Evolutionary conservation across 129 eudicot species (phyloP).

Genomic region (Kitagawia praeruptora): DNA sequence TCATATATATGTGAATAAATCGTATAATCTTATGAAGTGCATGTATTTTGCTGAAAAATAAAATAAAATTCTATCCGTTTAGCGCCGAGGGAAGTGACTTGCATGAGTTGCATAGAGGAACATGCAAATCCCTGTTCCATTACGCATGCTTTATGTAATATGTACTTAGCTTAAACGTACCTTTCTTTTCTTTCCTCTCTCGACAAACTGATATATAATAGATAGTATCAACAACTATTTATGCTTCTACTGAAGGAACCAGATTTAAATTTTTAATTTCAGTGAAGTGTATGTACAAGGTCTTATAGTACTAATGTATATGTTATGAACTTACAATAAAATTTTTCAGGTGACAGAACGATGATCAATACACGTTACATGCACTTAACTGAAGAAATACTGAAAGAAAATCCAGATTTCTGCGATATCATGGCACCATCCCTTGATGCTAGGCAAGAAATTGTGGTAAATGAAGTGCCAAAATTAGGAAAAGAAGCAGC

Average conservation of each 20-base stretch:
- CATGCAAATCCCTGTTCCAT: background rate
- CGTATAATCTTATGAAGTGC: background rate
- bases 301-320: background rate
- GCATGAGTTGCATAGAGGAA: background rate
- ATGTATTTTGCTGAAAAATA: too few species aligned
- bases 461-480: constrained; percentile 67
- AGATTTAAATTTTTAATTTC: too few species aligned
- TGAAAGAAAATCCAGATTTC: constrained; percentile 28
- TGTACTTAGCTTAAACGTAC: too few species aligned
- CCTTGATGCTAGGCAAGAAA: constrained; percentile 55
- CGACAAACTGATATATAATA: too few species aligned
- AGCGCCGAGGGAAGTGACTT: background rate
- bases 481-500: constrained; percentile 48
- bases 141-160: too few species aligned
- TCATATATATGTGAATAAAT: background rate
- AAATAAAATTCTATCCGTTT: too few species aligned
- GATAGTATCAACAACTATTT: too few species aligned
- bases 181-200: too few species aligned
- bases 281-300: too few species aligned
- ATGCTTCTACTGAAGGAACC: too few species aligned
- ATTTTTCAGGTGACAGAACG: constrained; percentile 22
- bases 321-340: background rate
- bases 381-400: constrained; percentile 35
- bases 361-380: constrained; percentile 33
- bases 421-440: constrained; percentile 38